These are phyloP conservation scores for Micromonas commoda DNA, from an alignment of 139 green algal genomes.

Conservation along the genomic window DNA sequence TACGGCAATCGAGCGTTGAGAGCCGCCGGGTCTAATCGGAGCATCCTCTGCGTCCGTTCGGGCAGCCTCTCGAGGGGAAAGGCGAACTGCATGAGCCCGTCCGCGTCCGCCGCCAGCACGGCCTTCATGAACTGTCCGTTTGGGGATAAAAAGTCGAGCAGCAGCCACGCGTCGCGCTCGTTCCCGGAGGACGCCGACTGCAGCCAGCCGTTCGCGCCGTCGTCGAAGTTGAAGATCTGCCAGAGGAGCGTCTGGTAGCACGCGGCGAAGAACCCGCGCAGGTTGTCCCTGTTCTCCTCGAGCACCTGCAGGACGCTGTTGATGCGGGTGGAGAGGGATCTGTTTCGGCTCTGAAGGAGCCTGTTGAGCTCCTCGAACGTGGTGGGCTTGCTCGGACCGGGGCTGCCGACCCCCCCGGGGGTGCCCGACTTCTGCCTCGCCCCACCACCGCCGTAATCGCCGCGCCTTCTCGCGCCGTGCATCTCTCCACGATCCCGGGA, in stretches of 20 bases:
- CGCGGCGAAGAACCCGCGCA: constrained; percentile 16
- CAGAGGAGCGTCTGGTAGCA: constrained; percentile 17
- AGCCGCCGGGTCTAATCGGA: neutral
- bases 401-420: no score
- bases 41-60: constrained; percentile 4
- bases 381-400: neutral
- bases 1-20: constrained; percentile 4
- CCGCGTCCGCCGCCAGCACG: constrained; percentile 5
- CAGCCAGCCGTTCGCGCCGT: constrained; percentile 2
- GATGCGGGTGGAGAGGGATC: neutral
- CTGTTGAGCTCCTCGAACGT: neutral
- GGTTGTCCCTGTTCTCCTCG: constrained; percentile 9
- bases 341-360: neutral
- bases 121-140: constrained; percentile 12
- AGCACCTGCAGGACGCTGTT: constrained; percentile 2
- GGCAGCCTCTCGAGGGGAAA: constrained; percentile 17
- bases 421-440: no score
- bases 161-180: neutral
- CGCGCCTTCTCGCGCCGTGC: no score
- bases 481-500: no score
- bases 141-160: constrained; percentile 19
- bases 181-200: neutral
- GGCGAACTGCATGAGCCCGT: constrained; percentile 18
- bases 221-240: constrained; percentile 17
- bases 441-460: no score